Evolutionary conservation across 257 asterid genomes (phyloP).

Genomic region (Solanum okadae): DNA sequence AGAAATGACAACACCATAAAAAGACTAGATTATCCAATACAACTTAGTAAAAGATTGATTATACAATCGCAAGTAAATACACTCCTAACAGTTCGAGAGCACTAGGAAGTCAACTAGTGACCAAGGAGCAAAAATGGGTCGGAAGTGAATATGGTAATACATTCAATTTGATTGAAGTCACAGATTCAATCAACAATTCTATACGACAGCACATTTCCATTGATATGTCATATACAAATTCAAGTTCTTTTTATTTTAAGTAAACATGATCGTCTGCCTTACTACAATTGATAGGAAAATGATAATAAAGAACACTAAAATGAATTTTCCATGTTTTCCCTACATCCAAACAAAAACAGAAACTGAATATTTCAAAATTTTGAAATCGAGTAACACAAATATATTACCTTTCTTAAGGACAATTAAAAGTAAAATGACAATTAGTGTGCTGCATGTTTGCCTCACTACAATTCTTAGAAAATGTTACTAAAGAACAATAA

Average conservation of each 20-base stretch:
- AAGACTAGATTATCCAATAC: not conserved
- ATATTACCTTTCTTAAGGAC: not conserved
- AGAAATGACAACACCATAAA: not conserved
- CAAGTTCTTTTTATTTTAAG: not conserved
- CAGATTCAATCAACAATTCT: not conserved
- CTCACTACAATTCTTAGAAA: no score
- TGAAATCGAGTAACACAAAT: not conserved
- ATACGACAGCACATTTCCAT: not conserved
- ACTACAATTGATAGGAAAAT: not conserved
- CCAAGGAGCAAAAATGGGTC: not conserved
- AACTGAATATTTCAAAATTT: not conserved
- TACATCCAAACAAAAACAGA: not conserved
- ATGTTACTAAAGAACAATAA: no score
- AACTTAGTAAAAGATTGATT: not conserved
- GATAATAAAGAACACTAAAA: not conserved
- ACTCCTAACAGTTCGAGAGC: not conserved
- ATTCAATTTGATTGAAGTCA: not conserved
- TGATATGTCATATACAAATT: not conserved
- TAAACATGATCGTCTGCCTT: not conserved
- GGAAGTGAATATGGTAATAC: not conserved
- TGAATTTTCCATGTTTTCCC: not conserved
- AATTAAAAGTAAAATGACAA: not conserved
- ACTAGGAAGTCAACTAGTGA: not conserved
- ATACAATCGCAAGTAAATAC: not conserved
- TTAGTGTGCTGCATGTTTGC: no score